Conservation (phyloP, 177 flowering plant species). For the Vitis hybrid region DNA sequence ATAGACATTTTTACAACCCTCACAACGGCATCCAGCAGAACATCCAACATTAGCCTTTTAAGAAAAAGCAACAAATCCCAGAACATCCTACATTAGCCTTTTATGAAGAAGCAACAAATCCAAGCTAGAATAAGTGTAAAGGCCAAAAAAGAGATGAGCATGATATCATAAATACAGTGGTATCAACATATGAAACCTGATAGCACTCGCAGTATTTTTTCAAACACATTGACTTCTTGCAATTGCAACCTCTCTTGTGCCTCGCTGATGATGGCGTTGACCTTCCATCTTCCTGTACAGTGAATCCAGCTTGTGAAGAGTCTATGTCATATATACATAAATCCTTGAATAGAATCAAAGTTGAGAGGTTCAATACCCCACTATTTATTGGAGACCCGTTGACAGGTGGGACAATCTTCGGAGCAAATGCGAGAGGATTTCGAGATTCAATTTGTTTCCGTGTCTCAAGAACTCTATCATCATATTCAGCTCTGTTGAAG, state of each 20-base stretch:
- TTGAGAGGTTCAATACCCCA: slow-evolving; percentile 27
- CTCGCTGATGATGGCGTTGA: slow-evolving; percentile 62
- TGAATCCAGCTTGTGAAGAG: neutral
- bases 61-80: slow-evolving; percentile 8
- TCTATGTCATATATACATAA: neutral
- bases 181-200: slow-evolving; percentile 44
- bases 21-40: slow-evolving; percentile 76
- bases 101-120: slow-evolving; percentile 5
- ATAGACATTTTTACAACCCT: slow-evolving; percentile 66
- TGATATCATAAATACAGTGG: slow-evolving; percentile 2
- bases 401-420: slow-evolving; percentile 46
- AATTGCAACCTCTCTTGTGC: slow-evolving; percentile 86
- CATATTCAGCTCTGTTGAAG: slow-evolving; percentile 65
- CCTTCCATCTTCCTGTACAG: slow-evolving; percentile 37
- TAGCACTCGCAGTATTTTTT: slow-evolving; percentile 88
- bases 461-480: slow-evolving; percentile 60
- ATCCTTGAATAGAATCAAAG: neutral
- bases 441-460: slow-evolving; percentile 69
- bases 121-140: slow-evolving; percentile 21
- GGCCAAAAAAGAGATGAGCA: neutral
- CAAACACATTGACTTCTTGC: slow-evolving; percentile 81
- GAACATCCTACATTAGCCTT: slow-evolving; percentile 88
- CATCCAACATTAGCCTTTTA: slow-evolving; percentile 79
- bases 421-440: slow-evolving; percentile 87
- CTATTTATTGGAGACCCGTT: slow-evolving; percentile 27